Percentiles rank a stretch among this genome's conserved stretches.
These are phyloP conservation scores for Coleophoma cylindrospora DNA, from an alignment of 2,329 filamentous ascomycete genomes.

Conservation along the genomic window DNA sequence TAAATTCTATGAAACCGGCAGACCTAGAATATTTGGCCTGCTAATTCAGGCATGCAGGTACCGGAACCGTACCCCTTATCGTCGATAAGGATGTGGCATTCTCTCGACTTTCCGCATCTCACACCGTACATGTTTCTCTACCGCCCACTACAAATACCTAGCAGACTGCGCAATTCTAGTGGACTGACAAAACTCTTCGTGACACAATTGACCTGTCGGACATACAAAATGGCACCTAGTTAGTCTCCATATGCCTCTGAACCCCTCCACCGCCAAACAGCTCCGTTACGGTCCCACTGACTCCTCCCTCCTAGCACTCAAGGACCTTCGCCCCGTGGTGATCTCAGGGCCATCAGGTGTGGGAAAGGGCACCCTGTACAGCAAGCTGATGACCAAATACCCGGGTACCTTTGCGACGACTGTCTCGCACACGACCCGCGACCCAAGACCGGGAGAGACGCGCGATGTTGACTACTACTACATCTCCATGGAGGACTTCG, in stretches of 20 bases:
- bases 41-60: not conserved
- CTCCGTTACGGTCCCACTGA: not conserved
- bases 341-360: slow-evolving; percentile 77
- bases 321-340: slow-evolving; percentile 55
- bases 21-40: too few species aligned
- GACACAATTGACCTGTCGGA: not conserved
- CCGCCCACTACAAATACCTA: slow-evolving; percentile 7
- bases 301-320: slow-evolving; percentile 6
- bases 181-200: slow-evolving; percentile 9
- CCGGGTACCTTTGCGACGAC: slow-evolving; percentile 52
- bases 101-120: not conserved
- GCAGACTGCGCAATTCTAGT: slow-evolving; percentile 7
- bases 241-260: slow-evolving; percentile 5
- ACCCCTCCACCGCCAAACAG: slow-evolving; percentile 6
- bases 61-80: not conserved
- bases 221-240: slow-evolving; percentile 26
- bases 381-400: slow-evolving; percentile 58
- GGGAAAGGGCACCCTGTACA: slow-evolving; percentile 75
- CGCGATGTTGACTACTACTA: slow-evolving; percentile 82
- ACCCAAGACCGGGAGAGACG: slow-evolving; percentile 68
- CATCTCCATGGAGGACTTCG: slow-evolving; percentile 61
- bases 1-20: too few species aligned
- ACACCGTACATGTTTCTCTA: slow-evolving; percentile 12
- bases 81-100: not conserved
- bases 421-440: slow-evolving; percentile 74